Base-by-base conservation (phyloP, 257 asterid genomes). In the Penstemon eatonii region DNA sequence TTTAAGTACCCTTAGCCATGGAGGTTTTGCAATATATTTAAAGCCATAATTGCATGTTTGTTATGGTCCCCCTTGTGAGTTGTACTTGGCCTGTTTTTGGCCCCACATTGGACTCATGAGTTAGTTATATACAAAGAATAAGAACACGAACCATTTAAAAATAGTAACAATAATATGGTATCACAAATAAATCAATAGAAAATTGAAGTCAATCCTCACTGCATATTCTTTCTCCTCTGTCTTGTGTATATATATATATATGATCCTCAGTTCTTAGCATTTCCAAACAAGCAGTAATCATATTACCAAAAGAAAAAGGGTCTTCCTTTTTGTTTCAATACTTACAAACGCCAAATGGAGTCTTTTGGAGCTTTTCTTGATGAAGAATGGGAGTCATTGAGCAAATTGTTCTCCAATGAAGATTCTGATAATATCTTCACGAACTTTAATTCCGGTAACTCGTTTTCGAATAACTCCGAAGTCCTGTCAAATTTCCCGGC, bases 361-460 rank as follows among this genome's bases (percentile, higher is more conserved):
- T 53, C 71, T 39, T 18, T 82, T 65, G 90, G 78, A 68, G 77
- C 82, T 53, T 89, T 87, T 72, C 73, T 82, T 72, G 90, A 87
- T 55, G 91, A 87, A 66, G 95, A 89, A 71, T 85, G 89, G 91
- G 95, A 85, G 9, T 74, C 88, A 38, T 63, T 85, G 67, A 81
- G 80, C 89, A 87, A 65, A 70, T 74, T 88, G 73, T 86, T 90
- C 54, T 75, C 88, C 0, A 67, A 19, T 67, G 95, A 85, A 60
- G 79, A 86, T 65, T 71, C 81, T 13, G 81, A 81, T 67, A 13
- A 44, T 64, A 72, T 75, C 61, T 44, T 66, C 77, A 67, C 69
- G n/a, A 85, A 80, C 66, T 75, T 69, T 37, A 69, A 75, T 49
- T 76, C 66, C 67, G 64, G 57, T 13, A 71, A 37, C 54, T n/a